Evolutionary conservation across 495 filamentous ascomycete genomes (phyloP), one percentile per base, ranked within the genome.

Genomic region (Hypoxylon lienhwacheense): DNA sequence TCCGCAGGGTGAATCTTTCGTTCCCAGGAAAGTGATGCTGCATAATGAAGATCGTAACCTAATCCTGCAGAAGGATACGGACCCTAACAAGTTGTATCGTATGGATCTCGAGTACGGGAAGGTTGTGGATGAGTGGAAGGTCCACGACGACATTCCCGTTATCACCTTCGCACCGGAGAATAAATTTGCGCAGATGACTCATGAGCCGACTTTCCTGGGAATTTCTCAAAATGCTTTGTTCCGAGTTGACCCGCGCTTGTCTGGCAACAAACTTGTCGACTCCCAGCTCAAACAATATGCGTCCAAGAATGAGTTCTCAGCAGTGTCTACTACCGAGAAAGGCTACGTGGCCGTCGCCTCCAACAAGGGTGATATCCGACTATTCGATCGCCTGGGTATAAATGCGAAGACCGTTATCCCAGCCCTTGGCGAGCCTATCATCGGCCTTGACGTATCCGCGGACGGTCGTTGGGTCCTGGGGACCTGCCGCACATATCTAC

Each of bases 21-120:
- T 85, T 51, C 93, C 93, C 6, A 93, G 86, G 76, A 98, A 98
- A 75, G 89, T 97, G 63, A 98, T 98, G 93, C 77, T 98, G 21
- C 93, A 97, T 63, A 86, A 86, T 1, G 91, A 95, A 67, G 93
- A 98, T 71, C 79, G 83, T 3, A 90, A 93, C 64, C 84, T 98
- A 83, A 91, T 98, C 61, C 72, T 98, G 32, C 95, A 98, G 66
- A 89, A 92, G 59, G 77, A 77, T 21, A 75, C 83, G 25, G 83
- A 97, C 53, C 90, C 95, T 4, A 91, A 98, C 72, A 89, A 85
- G 20, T 76, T 98, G n/a, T 98, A 90, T 64, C 89, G 88, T 19
- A 97, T 98, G 93, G 93, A 98, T 75, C 75, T 98, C 52, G 95
- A 97, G 63, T 95, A 93, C 64, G 93, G 93, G 47, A 97, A 96